Evolutionary conservation across 768 basidiomycete genomes (phyloP).

Genomic region (Udeniomyces megalosporus): DNA sequence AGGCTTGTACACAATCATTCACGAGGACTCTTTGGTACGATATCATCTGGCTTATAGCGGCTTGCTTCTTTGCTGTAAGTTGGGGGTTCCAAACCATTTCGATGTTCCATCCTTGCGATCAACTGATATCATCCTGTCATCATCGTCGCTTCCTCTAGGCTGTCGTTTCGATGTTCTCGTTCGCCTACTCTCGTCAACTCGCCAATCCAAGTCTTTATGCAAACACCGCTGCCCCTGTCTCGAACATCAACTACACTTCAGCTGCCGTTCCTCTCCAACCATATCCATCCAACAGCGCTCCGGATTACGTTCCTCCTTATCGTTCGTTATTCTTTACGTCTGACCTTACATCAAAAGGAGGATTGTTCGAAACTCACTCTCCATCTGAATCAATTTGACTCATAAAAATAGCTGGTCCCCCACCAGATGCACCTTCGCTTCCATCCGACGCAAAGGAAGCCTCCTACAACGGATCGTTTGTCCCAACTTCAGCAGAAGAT

Average conservation of each 20-base stretch:
- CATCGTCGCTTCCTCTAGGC: background rate
- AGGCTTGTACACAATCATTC: background rate
- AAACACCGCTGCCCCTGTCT: too few species aligned
- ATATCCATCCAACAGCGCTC: background rate
- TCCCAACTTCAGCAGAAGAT: background rate
- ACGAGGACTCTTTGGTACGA: background rate
- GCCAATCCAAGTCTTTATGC: background rate
- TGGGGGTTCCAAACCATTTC: background rate
- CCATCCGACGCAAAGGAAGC: too few species aligned
- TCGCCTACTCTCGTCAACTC: constrained; percentile 9
- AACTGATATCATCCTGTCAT: too few species aligned
- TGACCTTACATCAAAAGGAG: background rate
- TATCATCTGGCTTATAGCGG: constrained; percentile 3
- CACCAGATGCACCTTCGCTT: background rate
- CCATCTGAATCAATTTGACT: too few species aligned
- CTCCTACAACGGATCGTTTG: background rate
- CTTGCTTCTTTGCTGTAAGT: background rate
- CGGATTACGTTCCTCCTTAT: constrained; percentile 6
- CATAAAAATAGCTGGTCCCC: background rate
- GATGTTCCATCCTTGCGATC: background rate
- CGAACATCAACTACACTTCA: too few species aligned
- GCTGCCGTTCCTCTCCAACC: background rate
- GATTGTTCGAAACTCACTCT: background rate
- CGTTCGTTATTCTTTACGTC: background rate
- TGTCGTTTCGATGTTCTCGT: constrained; percentile 3